Conservation (phyloP, 345 rosid species). For the Syzygium oleosum region DNA sequence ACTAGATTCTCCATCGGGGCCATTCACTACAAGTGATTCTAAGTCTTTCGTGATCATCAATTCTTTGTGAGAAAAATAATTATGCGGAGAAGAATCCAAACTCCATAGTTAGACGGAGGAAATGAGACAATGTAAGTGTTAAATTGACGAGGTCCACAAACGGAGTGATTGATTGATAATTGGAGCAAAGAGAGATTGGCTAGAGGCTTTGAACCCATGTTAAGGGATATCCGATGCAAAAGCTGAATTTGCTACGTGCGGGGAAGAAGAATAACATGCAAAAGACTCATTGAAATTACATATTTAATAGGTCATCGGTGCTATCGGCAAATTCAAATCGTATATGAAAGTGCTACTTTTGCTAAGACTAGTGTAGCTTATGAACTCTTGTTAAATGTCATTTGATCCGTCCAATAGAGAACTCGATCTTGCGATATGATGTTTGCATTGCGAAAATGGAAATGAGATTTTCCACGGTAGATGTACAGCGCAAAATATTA, state of each 20-base stretch:
- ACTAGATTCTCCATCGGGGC: no score
- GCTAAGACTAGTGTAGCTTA: neutral
- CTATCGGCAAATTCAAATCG: neutral
- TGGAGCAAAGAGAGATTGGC: neutral
- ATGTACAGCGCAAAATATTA: neutral
- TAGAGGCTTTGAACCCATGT: neutral
- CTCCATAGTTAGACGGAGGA: neutral
- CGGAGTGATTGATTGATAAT: neutral
- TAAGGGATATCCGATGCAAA: neutral
- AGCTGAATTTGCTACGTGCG: neutral
- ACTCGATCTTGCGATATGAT: neutral
- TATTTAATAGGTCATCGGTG: neutral
- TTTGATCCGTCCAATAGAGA: neutral
- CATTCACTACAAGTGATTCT: no score
- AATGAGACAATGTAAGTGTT: neutral
- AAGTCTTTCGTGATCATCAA: no score
- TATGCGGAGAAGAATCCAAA: neutral
- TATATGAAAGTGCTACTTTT: neutral
- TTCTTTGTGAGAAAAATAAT: neutral
- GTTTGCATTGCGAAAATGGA: neutral
- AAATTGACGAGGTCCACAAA: neutral
- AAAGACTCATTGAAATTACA: neutral
- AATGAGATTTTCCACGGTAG: neutral
- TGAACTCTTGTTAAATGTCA: neutral
- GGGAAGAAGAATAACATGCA: neutral